Percentiles rank a stretch among this genome's conserved stretches.
Evolutionary conservation across 257 asterid genomes (phyloP).

Genomic region (Gynochthodes officinalis): DNA sequence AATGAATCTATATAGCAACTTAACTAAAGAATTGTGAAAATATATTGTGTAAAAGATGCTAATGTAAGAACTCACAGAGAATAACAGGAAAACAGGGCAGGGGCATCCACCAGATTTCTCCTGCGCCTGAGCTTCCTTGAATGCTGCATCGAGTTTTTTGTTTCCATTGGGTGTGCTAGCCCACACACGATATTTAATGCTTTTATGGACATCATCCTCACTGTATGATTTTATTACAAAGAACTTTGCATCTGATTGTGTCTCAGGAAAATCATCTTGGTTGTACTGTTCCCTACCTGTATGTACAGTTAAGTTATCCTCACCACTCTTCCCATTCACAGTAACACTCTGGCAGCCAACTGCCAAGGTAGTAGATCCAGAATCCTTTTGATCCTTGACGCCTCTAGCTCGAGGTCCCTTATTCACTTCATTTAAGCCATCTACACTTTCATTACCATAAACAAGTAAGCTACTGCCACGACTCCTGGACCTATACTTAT

Average conservation of each 20-base stretch:
- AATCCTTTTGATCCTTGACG: conserved; percentile 29
- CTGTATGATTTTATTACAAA: conserved; percentile 49
- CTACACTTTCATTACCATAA: conserved; percentile 22
- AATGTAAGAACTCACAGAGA: conserved; percentile 38
- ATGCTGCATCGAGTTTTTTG: conserved; percentile 45
- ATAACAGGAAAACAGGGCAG: conserved; percentile 37
- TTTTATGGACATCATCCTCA: conserved; percentile 52
- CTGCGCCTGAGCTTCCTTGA: conserved; percentile 36
- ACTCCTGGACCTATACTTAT: conserved; percentile 31
- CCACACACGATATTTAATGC: conserved; percentile 51
- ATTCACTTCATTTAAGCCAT: conserved; percentile 43
- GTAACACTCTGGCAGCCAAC: conserved; percentile 33
- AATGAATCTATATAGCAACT: neutral
- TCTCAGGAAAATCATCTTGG: conserved; percentile 32
- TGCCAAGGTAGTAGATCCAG: conserved; percentile 28
- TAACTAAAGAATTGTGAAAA: neutral
- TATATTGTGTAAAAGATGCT: neutral
- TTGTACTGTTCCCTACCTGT: conserved; percentile 35
- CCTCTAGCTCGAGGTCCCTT: conserved; percentile 43
- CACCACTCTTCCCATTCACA: conserved; percentile 20
- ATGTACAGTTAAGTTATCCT: conserved; percentile 19
- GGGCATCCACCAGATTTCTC: conserved; percentile 32
- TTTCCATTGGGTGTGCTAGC: conserved; percentile 56
- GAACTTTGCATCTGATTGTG: conserved; percentile 36
- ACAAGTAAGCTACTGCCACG: conserved; percentile 24